Evolutionary conservation across 2,329 filamentous ascomycete species (phyloP).

Genomic region (Parascedosporium putredinis): DNA sequence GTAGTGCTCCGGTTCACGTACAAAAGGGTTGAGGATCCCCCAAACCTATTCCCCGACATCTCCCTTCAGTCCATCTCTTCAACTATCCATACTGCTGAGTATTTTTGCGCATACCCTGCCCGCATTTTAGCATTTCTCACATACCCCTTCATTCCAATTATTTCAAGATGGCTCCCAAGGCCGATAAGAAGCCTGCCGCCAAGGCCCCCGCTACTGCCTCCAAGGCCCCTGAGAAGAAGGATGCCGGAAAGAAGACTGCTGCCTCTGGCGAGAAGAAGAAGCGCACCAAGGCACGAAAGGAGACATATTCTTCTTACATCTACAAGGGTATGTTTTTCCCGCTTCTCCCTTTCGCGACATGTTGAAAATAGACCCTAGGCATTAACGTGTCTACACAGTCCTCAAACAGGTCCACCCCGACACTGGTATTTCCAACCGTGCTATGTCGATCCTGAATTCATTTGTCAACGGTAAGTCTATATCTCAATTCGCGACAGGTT

Average conservation of each 20-base stretch:
- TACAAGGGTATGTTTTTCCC: slow-evolving; percentile 99
- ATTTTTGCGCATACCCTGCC: slow-evolving; percentile 11
- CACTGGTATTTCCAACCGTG: slow-evolving; percentile 99
- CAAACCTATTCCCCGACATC: slow-evolving; percentile 37
- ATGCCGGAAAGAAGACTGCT: slow-evolving; percentile 99
- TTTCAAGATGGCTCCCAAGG: slow-evolving; percentile 89
- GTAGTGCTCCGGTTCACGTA: slow-evolving; percentile 50
- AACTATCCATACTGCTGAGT: slow-evolving; percentile 15
- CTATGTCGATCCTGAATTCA: slow-evolving; percentile 99
- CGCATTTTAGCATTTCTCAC: slow-evolving; percentile 10
- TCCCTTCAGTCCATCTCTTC: slow-evolving; percentile 11
- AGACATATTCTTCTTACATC: slow-evolving; percentile 99
- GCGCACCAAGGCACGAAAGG: slow-evolving; percentile 99
- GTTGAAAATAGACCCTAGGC: too few relatives aligned
- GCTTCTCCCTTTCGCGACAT: too few relatives aligned
- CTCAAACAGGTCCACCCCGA: slow-evolving; percentile 99
- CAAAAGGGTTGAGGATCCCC: slow-evolving; percentile 46
- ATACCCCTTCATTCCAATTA: slow-evolving; percentile 15
- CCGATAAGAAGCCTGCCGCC: slow-evolving; percentile 96
- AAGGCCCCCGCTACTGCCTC: slow-evolving; percentile 77
- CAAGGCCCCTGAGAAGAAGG: slow-evolving; percentile 86
- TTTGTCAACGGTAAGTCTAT: slow-evolving; percentile 86
- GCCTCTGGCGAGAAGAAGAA: slow-evolving; percentile 99
- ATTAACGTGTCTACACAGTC: too few relatives aligned
- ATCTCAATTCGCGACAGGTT: not conserved